Evolutionary conservation across 2,329 filamentous ascomycete species (phyloP).

Genomic region (Taxawa tesnikishii): DNA sequence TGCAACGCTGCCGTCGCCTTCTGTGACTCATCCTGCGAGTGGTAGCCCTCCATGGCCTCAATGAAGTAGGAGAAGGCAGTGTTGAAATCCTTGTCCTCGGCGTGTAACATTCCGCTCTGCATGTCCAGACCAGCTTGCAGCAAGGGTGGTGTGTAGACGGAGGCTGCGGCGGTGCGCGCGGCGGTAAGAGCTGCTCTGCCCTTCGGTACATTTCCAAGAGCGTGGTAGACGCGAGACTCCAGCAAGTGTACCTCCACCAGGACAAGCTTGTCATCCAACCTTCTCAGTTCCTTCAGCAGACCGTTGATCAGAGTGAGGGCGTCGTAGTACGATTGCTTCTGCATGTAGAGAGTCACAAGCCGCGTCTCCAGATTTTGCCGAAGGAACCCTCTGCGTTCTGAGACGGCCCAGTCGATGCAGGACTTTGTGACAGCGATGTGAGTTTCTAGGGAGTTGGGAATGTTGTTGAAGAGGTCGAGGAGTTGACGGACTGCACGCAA

Average conservation of each 20-base stretch:
- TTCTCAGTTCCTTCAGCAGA: conserved; percentile 91
- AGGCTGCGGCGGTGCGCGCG: conserved; percentile 87
- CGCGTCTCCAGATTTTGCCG: conserved; percentile 96
- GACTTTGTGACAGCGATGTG: conserved; percentile 95
- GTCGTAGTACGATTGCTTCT: conserved; percentile 95
- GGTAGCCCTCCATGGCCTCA: conserved; percentile 94
- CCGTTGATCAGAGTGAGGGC: conserved; percentile 93
- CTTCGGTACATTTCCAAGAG: conserved; percentile 91
- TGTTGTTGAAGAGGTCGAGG: conserved; percentile 86
- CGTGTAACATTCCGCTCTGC: conserved; percentile 98
- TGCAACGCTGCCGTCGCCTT: conserved; percentile 96
- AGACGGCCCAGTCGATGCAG: conserved; percentile 98
- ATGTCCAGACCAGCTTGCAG: conserved; percentile 95
- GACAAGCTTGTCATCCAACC: conserved; percentile 95
- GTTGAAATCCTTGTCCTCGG: conserved; percentile 98
- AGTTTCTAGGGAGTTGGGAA: conserved; percentile 87
- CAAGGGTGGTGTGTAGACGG: conserved; percentile 90
- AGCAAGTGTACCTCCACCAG: conserved; percentile 95
- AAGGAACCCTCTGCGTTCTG: conserved; percentile 87
- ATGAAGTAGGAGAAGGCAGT: conserved; percentile 99
- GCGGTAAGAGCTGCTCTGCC: conserved; percentile 88
- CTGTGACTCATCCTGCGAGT: conserved; percentile 73
- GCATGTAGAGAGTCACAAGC: conserved; percentile 87
- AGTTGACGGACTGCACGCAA: conserved; percentile 86
- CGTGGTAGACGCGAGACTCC: conserved; percentile 94